A percentile compares a stretch with the other conserved stretches of the same genome.
These are phyloP conservation scores for Suhomyces kilbournensis DNA, from an alignment of 805 yeast genomes.

Conservation along the genomic window DNA sequence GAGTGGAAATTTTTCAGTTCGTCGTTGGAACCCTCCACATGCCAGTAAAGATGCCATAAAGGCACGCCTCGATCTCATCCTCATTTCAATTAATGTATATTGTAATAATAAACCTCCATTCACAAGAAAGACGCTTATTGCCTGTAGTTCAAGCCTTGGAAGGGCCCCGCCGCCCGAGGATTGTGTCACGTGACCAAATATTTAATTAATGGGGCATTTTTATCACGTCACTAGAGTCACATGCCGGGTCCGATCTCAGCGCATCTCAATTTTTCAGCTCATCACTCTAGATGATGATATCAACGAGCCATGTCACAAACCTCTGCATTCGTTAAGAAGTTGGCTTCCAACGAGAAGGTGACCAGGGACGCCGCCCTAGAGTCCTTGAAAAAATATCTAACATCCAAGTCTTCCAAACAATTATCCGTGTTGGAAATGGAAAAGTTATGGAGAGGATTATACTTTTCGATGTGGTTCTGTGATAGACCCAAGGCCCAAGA, in stretches of 20 bases:
- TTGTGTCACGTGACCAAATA: not conserved
- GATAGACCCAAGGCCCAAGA: conserved; percentile 94
- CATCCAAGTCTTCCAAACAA: conserved; percentile 36
- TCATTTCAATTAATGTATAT: not conserved
- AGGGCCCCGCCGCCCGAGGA: not conserved
- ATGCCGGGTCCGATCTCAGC: not conserved
- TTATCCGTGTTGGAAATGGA: conserved; percentile 57
- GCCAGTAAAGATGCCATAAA: not conserved
- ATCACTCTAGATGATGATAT: not conserved
- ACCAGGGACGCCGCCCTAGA: conserved; percentile 73
- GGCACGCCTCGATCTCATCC: not conserved
- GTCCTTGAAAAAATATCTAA: conserved; percentile 57
- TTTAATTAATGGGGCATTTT: too few relatives aligned
- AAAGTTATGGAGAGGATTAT: conserved; percentile 95
- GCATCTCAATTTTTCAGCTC: not conserved
- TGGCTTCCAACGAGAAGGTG: conserved; percentile 79
- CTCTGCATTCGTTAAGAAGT: conserved; percentile 66
- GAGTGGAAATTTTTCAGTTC: conserved; percentile 1
- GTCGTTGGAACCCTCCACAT: not conserved
- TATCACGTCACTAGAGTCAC: not conserved
- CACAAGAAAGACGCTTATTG: not conserved
- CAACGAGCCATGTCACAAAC: conserved; percentile 24
- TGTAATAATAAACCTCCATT: not conserved
- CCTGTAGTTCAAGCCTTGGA: not conserved
- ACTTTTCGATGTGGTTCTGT: conserved; percentile 93